Evolutionary conservation across 192 early-diverging fungal genomes (phyloP), one percentile per base, ranked within the genome.

Genomic region (Mortierella antarctica): DNA sequence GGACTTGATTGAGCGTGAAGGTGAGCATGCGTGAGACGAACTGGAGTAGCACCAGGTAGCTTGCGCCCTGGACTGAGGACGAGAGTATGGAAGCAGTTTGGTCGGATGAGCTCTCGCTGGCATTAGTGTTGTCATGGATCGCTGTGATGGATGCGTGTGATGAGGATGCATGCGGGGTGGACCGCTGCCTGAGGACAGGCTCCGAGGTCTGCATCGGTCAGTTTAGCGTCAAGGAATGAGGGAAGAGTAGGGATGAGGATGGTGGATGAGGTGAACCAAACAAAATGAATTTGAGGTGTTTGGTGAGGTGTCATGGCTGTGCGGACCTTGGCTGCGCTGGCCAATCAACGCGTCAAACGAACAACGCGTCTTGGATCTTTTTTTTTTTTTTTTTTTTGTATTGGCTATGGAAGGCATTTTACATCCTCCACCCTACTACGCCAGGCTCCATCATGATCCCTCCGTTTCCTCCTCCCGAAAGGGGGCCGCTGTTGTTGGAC

Each of bases 1-100:
- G 86, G 53, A 94, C 74, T 61, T 94, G 92, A 84, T 96, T 95
- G 21, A 95, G 84, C 21, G 86, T 65, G 78, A 99, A 98, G 1
- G 98, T 97, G 18, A 90, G 74, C 69, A 94, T 83, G 9, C 91
- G 83, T 1, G 93, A 91, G 56, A 92, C 84, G 11, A 95, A 71
- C 74, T 96, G 95, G 13, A 95, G 87, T 6, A 93, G 71, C 48
- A 95, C 85, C 15, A 96, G 76, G 74, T 93, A 94, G 62, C 86
- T 89, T 0, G 91, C 92, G 15, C 94, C 95, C 2, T 88, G 77
- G n/a, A 93, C 88, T 10, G 92, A 89, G 14, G 86, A 86, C 6
- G 86, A 83, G 42, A 90, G 74, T 57, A 90, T 65, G 7, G 68
- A 62, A 41, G 80, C 68, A 13, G 76, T 62, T 48, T 84, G 56